A percentile compares a stretch with the other conserved stretches of the same genome.
Evolutionary conservation across 192 early-diverging fungal species (phyloP).

Genomic region (Backusella sp.): DNA sequence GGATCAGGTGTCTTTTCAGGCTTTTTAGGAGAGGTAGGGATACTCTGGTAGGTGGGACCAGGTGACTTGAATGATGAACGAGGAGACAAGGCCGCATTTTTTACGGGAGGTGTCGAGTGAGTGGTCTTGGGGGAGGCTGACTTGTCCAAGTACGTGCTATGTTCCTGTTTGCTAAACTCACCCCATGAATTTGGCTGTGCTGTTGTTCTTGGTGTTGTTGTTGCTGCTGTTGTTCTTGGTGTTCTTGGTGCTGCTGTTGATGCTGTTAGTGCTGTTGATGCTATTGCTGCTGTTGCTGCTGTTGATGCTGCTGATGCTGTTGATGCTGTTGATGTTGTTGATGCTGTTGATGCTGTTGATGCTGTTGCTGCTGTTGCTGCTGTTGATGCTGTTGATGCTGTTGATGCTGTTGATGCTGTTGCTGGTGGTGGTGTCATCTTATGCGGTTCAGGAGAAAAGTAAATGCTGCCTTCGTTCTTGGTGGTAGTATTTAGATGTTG

Average conservation of each 20-base stretch:
- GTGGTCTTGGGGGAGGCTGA: background rate
- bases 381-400: no score
- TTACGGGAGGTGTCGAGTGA: background rate
- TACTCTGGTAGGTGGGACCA: background rate
- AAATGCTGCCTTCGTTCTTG: background rate
- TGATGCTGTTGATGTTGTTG: no score
- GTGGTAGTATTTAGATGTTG: no score
- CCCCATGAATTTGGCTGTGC: background rate
- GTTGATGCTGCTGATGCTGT: no score
- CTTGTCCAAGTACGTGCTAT: background rate
- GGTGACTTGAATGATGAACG: background rate
- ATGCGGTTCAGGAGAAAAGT: background rate
- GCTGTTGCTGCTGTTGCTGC: no score
- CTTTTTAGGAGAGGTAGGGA: constrained; percentile 1
- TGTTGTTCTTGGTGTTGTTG: background rate
- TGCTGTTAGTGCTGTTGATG: no score
- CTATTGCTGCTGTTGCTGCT: no score
- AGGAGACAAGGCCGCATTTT: background rate
- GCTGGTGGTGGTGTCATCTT: background rate
- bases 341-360: no score
- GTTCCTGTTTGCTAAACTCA: constrained; percentile 5
- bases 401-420: no score
- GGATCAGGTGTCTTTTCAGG: background rate
- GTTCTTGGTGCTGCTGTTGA: no score
- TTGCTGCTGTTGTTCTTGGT: no score